Base-by-base conservation (phyloP, 495 filamentous ascomycete species). In the Thermothielavioides terrestris region DNA sequence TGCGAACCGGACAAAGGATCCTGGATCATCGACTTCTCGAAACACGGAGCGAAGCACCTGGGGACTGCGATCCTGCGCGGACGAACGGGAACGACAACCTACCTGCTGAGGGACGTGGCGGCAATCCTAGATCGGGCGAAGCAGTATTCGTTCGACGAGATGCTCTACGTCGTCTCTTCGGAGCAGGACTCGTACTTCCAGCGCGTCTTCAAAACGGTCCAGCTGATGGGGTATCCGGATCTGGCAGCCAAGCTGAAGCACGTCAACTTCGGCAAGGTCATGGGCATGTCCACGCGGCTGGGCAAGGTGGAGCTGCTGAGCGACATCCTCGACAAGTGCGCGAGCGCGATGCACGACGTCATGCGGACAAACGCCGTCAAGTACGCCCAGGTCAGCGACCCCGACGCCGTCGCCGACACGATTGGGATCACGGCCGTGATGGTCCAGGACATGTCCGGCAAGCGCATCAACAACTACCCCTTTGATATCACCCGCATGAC, bases 1-100 rank as follows among this genome's bases (percentile, higher is more conserved):
- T 82, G 82, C 0, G 81, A 89, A 63, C 77, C 85, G 57, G 88
- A 87, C 20, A 79, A 95, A 18, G 92, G 92, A 23, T 92, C 91
- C 23, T 74, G 88, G 41, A 84, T 95, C 53, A 81, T 95, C 48
- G 84, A 96, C 65, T 85, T 97, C 55, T 77, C 76, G 40, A 88
- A 91, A 64, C 78, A 88, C 50, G 73, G 14, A 68, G 68, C n/a
- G 74, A 80, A 80, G 63, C 70, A 69, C 47, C 68, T 81, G 23
- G 55, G 77, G 35, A 70, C 68, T 50, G 68, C 76, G 1, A 68
- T 83, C 26, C 66, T 82, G 42, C 68, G 75, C 52, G 79, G 81
- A 61, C 73, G 70, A 50, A 77, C 82, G 37, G 80, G 79, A 23
- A 82, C 78, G 2, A 77, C 77, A 9, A 66, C 81, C 12, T 84